These are phyloP conservation scores for Cornus controversa DNA, from an alignment of 148 eudicot genomes.

Conservation along the genomic window DNA sequence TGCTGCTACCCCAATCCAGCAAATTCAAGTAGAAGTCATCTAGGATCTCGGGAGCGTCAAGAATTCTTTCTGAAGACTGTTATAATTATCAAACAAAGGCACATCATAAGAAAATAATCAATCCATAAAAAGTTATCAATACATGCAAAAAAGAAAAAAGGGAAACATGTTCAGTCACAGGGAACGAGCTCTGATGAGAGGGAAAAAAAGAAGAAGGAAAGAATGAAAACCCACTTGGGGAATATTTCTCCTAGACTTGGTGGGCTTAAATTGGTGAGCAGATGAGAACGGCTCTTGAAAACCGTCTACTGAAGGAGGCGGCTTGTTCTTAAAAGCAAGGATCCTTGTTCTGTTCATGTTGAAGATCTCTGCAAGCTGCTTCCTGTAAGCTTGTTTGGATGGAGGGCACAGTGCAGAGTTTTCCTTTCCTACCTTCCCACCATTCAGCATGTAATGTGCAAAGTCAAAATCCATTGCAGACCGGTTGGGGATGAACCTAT, in stretches of 20 bases:
- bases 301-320: conserved; percentile 22
- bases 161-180: not conserved
- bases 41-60: conserved; percentile 47
- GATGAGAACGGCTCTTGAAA: conserved; percentile 7
- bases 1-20: conserved; percentile 46
- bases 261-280: conserved; percentile 17
- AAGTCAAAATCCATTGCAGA: conserved; percentile 49
- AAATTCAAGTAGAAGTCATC: conserved; percentile 49
- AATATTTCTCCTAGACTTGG: conserved; percentile 32
- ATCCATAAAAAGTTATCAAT: not conserved
- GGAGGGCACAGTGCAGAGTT: conserved; percentile 26
- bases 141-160: too few relatives aligned
- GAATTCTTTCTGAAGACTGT: conserved; percentile 41
- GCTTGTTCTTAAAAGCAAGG: conserved; percentile 42
- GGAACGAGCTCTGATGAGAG: too few relatives aligned
- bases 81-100: not conserved
- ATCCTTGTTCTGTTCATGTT: conserved; percentile 47
- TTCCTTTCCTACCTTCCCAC: conserved; percentile 32
- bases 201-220: not conserved
- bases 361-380: conserved; percentile 36
- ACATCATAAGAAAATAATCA: not conserved
- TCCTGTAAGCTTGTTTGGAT: conserved; percentile 38
- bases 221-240: conserved; percentile 30
- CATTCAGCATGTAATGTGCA: conserved; percentile 48
- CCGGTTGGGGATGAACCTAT: conserved; percentile 50